Base-by-base conservation (phyloP, 768 basidiomycete genomes). In the Russula lepida region DNA sequence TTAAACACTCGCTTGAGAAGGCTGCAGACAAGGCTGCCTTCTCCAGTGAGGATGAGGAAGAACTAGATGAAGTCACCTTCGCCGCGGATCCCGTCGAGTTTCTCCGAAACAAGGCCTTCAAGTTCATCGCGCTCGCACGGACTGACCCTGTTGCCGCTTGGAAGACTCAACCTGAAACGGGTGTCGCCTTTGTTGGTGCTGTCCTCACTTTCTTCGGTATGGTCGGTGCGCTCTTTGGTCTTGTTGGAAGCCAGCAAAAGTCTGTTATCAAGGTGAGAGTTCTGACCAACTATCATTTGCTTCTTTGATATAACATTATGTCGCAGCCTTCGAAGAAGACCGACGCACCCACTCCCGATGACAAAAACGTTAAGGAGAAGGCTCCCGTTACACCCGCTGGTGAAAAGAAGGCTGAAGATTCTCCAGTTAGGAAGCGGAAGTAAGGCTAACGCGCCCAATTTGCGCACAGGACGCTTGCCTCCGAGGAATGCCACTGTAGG, bases 131-230 rank as follows among this genome's bases (percentile, higher is more conserved):
- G 52, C 76, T 83, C 61, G 88, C 83, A 65, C 84, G 84, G 71
- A 72, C 79, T 49, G 85, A 95, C 73, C 94, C 92, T 28, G 69
- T 92, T 55, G 73, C 74, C 27, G 95, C 97, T 44, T 81, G 98
- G 81, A 90, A 88, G 79, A 78, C 87, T 41, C 85, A 94, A 70
- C 94, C 95, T 50, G 88, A 94, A 75, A 90, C 90, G 54, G 92
- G 85, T 67, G 87, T 80, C 49, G 89, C 84, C 63, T 79, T 98
- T 66, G 78, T 78, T 62, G 87, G 83, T 64, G 84, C 83, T 52
- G 64, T 89, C 50, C 79, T 95, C 68, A 91, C 89, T 44, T 72
- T 97, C 66, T 82, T 97, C 69, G 88, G 88, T 51, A 85, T 97
- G 84, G 72, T 98, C 65, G 89, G 86, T 66, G 81, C 81, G 41